Conservation (phyloP, 2,329 filamentous ascomycete species). For the Leptographium procerum region DNA sequence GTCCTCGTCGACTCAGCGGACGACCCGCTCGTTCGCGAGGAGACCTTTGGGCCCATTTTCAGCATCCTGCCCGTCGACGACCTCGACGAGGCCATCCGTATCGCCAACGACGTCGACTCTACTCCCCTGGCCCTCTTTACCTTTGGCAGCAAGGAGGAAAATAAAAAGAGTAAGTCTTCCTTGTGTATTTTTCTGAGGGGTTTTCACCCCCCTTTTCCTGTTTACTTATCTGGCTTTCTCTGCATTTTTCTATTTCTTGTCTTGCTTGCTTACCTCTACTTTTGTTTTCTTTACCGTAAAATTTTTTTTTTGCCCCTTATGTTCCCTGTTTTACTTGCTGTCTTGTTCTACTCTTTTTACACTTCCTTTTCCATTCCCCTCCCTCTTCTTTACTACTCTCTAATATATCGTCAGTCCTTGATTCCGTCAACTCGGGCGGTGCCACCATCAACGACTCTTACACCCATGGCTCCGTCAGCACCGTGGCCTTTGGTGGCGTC, state of each 20-base stretch:
- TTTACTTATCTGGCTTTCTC: too few relatives aligned
- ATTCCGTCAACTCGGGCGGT: slow-evolving; percentile 54
- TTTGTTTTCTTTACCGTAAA: background rate
- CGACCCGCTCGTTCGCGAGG: slow-evolving; percentile 69
- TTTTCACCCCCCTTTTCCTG: too few relatives aligned
- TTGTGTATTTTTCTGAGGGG: too few relatives aligned
- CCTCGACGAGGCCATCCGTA: slow-evolving; percentile 74
- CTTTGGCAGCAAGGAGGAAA: slow-evolving; percentile 74
- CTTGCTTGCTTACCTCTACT: too few relatives aligned
- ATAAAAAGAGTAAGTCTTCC: slow-evolving; percentile 51
- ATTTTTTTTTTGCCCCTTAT: background rate
- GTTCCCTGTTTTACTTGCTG: too few relatives aligned
- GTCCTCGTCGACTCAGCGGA: slow-evolving; percentile 66
- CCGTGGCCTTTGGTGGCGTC: slow-evolving; percentile 71
- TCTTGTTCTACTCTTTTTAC: too few relatives aligned
- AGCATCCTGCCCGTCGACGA: slow-evolving; percentile 66
- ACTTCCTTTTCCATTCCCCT: background rate
- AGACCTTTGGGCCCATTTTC: slow-evolving; percentile 90
- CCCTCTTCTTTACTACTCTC: background rate
- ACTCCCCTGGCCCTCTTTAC: slow-evolving; percentile 78
- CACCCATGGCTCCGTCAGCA: slow-evolving; percentile 47
- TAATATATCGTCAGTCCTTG: slow-evolving; percentile 39
- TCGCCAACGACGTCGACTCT: slow-evolving; percentile 69
- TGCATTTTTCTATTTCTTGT: too few relatives aligned
- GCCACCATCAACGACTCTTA: slow-evolving; percentile 48